These are phyloP conservation scores for Talaromyces sp. DNA, from an alignment of 2,329 filamentous ascomycete species.

Conservation along the genomic window DNA sequence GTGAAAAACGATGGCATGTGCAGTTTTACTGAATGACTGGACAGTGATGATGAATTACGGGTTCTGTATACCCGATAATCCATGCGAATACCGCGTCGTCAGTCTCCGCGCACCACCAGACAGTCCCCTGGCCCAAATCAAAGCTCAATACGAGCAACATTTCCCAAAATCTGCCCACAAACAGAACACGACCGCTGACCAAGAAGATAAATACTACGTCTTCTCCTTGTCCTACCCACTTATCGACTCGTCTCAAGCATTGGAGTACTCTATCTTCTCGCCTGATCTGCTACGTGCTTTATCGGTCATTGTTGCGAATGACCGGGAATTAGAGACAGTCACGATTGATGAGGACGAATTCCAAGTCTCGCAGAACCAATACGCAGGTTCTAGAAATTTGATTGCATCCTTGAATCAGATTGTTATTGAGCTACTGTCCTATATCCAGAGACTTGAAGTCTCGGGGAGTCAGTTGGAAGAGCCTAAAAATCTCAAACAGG, in stretches of 20 bases:
- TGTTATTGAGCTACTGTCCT: slow-evolving; percentile 36
- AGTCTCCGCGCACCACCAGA: slow-evolving; percentile 36
- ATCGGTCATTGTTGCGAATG: slow-evolving; percentile 38
- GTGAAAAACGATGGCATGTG: not conserved
- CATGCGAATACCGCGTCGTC: slow-evolving; percentile 42
- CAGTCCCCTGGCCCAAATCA: slow-evolving; percentile 35
- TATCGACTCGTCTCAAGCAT: slow-evolving; percentile 24
- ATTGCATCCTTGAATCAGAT: slow-evolving; percentile 40
- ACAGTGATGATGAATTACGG: slow-evolving; percentile 45
- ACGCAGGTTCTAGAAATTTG: slow-evolving; percentile 34
- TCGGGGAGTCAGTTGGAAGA: slow-evolving; percentile 24
- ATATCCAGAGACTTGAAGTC: slow-evolving; percentile 32
- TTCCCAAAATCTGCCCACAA: slow-evolving; percentile 28
- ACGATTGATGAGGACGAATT: slow-evolving; percentile 29
- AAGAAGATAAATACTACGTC: slow-evolving; percentile 39
- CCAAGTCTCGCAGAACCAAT: slow-evolving; percentile 23
- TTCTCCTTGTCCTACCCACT: slow-evolving; percentile 44
- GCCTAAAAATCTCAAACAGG: slow-evolving; percentile 37
- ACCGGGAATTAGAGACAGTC: slow-evolving; percentile 35
- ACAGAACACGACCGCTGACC: not conserved
- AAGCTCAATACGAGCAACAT: slow-evolving; percentile 29
- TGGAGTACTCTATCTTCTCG: slow-evolving; percentile 42
- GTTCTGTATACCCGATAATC: slow-evolving; percentile 41
- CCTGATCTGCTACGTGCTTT: slow-evolving; percentile 40
- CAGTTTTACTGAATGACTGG: not conserved